A percentile compares a stretch with the other conserved stretches of the same genome.
Conservation (phyloP, 345 rosid genomes). For the Trapa incisa region DNA sequence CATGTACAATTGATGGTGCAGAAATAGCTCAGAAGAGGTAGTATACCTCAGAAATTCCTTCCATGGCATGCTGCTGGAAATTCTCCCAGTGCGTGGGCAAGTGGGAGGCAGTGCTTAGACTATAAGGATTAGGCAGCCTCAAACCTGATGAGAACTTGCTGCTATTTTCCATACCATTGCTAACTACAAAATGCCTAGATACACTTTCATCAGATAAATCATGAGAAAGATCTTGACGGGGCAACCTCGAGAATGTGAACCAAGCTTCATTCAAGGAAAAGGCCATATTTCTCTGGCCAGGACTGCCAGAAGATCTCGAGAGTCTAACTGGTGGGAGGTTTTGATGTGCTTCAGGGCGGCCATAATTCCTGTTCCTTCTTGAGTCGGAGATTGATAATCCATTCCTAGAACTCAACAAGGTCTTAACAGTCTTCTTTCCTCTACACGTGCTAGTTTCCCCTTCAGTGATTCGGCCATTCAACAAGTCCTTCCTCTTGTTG, state of each 20-base stretch:
- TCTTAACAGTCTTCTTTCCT: slow-evolving; percentile 40
- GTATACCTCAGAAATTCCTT: slow-evolving; percentile 84
- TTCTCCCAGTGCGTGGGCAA: slow-evolving; percentile 17
- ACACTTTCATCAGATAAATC: slow-evolving; percentile 24
- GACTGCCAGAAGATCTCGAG: slow-evolving; percentile 2
- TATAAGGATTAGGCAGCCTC: slow-evolving; percentile 46
- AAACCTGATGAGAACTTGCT: slow-evolving; percentile 26
- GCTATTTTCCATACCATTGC: slow-evolving; percentile 22
- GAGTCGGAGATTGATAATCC: slow-evolving; percentile 49
- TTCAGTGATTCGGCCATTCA: slow-evolving; percentile 38
- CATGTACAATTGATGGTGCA: not conserved
- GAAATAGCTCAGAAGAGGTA: not conserved
- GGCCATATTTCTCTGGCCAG: slow-evolving; percentile 21
- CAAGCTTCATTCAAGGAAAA: slow-evolving; percentile 19
- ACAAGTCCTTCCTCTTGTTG: slow-evolving; percentile 25
- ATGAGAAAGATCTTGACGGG: slow-evolving; percentile 24
- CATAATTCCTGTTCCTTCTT: slow-evolving; percentile 37
- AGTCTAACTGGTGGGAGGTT: not conserved
- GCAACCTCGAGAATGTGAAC: slow-evolving; percentile 20
- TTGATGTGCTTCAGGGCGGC: slow-evolving; percentile 26
- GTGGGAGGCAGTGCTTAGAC: slow-evolving; percentile 19
- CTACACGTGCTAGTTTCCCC: slow-evolving; percentile 63
- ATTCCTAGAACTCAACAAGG: slow-evolving; percentile 19
- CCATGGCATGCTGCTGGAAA: slow-evolving; percentile 47
- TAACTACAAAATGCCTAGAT: not conserved